Conservation (phyloP, 352 stramenopile species). For the Chrysophaeum taylorii region DNA sequence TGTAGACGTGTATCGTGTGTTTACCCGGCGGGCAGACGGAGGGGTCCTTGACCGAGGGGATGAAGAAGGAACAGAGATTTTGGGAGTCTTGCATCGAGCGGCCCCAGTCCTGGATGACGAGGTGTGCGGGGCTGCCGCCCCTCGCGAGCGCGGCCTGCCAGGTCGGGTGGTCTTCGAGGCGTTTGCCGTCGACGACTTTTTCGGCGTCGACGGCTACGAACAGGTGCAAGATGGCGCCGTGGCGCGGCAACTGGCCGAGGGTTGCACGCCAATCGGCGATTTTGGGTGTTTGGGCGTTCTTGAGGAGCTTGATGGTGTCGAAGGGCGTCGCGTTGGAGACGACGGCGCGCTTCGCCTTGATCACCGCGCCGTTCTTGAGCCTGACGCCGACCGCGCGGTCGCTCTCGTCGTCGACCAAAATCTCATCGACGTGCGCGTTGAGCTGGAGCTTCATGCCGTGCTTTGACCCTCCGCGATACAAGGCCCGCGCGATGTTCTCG, state of each 20-base stretch:
- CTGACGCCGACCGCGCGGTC: constrained; percentile 44
- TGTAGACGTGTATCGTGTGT: constrained; percentile 60
- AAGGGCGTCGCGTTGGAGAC: constrained; percentile 57
- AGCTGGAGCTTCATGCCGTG: constrained; percentile 50
- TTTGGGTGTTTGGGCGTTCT: too few species aligned
- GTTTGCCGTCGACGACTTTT: constrained; percentile 14
- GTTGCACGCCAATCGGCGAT: constrained; percentile 42
- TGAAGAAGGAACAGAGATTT: constrained; percentile 59
- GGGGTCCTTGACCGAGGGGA: constrained; percentile 50
- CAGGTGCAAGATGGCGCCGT: constrained; percentile 56
- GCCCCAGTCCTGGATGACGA: constrained; percentile 54
- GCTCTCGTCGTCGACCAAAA: constrained; percentile 50
- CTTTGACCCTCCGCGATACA: constrained; percentile 48
- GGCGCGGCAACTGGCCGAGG: constrained; percentile 46
- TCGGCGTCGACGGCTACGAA: constrained; percentile 56
- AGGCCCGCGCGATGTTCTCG: constrained; percentile 46
- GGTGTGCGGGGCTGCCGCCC: constrained; percentile 51
- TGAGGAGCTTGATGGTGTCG: constrained; percentile 56
- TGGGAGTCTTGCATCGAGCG: constrained; percentile 56
- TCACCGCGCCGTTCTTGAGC: constrained; percentile 54
- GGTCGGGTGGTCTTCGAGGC: not conserved
- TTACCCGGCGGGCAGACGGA: constrained; percentile 50
- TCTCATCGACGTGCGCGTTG: constrained; percentile 57
- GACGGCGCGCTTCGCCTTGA: constrained; percentile 52
- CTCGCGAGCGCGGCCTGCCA: not conserved